Evolutionary conservation across 2,329 filamentous ascomycete species (phyloP).

Genomic region (Stemphylium beticola): DNA sequence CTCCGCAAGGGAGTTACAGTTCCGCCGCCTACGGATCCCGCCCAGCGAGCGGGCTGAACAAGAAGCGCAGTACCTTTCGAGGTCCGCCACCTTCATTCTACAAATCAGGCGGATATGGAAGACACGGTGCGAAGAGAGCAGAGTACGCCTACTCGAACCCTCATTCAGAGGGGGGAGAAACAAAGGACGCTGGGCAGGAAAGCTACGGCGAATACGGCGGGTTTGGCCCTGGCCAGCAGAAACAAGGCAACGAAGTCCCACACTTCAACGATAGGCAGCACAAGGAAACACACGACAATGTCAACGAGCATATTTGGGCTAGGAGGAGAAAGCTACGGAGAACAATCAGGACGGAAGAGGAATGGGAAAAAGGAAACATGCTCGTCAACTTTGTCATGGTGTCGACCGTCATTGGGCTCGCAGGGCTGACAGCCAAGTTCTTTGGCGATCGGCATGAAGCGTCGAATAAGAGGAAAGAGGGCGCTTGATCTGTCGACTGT

Average conservation of each 20-base stretch:
- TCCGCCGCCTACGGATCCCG: constrained; percentile 70
- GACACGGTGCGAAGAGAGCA: constrained; percentile 64
- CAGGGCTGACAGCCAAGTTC: constrained; percentile 29
- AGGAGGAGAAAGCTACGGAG: constrained; percentile 42
- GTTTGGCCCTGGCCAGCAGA: constrained; percentile 65
- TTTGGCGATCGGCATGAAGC: constrained; percentile 22
- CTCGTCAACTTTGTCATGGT: constrained; percentile 42
- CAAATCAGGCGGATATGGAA: constrained; percentile 78
- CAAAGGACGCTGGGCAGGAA: constrained; percentile 34
- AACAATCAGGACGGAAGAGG: constrained; percentile 24
- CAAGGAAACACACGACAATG: constrained; percentile 72
- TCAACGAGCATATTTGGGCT: constrained; percentile 61
- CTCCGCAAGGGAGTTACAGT: constrained; percentile 62
- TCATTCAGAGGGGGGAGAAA: constrained; percentile 6
- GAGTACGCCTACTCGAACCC: constrained; percentile 49
- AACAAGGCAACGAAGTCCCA: constrained; percentile 60
- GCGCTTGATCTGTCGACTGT: background rate
- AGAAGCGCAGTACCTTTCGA: constrained; percentile 75
- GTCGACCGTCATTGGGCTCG: constrained; percentile 31
- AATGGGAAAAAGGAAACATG: constrained; percentile 33
- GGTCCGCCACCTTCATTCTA: constrained; percentile 93
- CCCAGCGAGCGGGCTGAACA: constrained; percentile 79
- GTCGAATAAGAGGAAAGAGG: constrained; percentile 7
- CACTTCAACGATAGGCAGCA: constrained; percentile 82
- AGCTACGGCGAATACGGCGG: constrained; percentile 52